Base-by-base conservation (phyloP, 2,329 filamentous ascomycete species). In the Stachybotrys echinatus region DNA sequence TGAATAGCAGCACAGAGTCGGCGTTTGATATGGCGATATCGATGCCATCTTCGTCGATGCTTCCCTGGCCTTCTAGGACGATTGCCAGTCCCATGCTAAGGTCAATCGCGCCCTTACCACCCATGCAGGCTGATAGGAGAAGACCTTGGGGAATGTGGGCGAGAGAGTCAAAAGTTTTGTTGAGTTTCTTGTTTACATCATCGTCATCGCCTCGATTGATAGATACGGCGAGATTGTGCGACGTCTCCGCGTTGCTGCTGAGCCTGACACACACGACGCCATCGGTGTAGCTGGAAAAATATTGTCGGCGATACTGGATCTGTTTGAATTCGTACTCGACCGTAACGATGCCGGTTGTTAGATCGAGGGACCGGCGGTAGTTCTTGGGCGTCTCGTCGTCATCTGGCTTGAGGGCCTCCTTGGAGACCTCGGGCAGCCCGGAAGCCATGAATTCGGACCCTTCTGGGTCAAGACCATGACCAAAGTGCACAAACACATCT, bases 261-360 rank as follows among this genome's bases (percentile, higher is more conserved):
- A 62, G 50, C 2, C 55, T 49, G n/a, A 73, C 56, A 1, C 65
- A 69, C 14, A 77, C 54, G 3, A 71, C 63, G 23, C 66, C 62
- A 21, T 73, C 68, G 1, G 73, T 67, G 49, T 69, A 66, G 51
- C 70, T 74, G 21, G 71, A 70, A 38, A 77, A 58, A 10, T 62
- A 58, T 49, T 76, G 65, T 10, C 74, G 65, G 23, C 58, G 55
- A 40, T 63, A 61, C 0, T 52, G 50, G 1, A 66, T 57, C 5
- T 65, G 65, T 21, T 64, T 52, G 23, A 66, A 59, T 3, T 58
- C 57, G 55, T 74, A 77, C 14, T 63, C 51, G 2, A 72, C 68
- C 8, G 59, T 66, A 10, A 63, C 61, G 18, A 66, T 61, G 2
- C 71, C 69, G 12, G 59, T 61, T 3, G 53, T 54, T 12, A 76